A percentile compares a stretch with the other conserved stretches of the same genome.
Conservation (phyloP, 2,329 filamentous ascomycete species). For the Xylaria sp. region DNA sequence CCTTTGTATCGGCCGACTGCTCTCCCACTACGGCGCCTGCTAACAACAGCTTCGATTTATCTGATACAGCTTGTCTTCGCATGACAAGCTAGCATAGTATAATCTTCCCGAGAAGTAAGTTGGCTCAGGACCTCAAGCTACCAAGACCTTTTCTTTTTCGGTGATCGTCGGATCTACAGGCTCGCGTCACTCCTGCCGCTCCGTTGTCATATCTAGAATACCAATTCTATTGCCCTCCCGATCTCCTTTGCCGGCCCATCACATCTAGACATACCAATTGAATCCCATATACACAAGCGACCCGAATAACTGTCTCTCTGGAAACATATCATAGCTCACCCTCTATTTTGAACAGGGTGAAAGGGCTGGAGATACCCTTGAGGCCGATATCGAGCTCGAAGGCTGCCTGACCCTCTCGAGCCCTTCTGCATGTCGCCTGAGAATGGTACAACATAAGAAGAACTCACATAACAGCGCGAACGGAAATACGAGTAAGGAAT, state of each 20-base stretch:
- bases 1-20: conserved; percentile 41
- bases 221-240: conserved; percentile 39
- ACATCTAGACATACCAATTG: conserved; percentile 41
- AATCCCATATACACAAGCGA: conserved; percentile 24
- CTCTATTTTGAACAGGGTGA: conserved; percentile 41
- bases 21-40: conserved; percentile 37
- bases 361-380: conserved; percentile 43
- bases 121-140: conserved; percentile 24
- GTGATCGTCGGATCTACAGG: conserved; percentile 37
- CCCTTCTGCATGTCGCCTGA: conserved; percentile 44
- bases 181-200: conserved; percentile 44
- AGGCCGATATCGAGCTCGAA: conserved; percentile 42
- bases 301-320: conserved; percentile 15
- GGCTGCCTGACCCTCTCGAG: conserved; percentile 36
- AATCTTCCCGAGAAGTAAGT: conserved; percentile 44
- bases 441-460: conserved; percentile 52
- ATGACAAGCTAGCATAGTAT: conserved; percentile 42
- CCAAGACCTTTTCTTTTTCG: conserved; percentile 25
- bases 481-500: conserved; percentile 49
- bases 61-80: conserved; percentile 43
- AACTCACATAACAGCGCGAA: conserved; percentile 45
- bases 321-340: conserved; percentile 38
- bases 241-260: conserved; percentile 30
- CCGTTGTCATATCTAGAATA: conserved; percentile 40
- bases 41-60: conserved; percentile 24